Evolutionary conservation across 768 basidiomycete species (phyloP), one percentile per base, ranked within the genome.

Genomic region (Pluteus cervinus): DNA sequence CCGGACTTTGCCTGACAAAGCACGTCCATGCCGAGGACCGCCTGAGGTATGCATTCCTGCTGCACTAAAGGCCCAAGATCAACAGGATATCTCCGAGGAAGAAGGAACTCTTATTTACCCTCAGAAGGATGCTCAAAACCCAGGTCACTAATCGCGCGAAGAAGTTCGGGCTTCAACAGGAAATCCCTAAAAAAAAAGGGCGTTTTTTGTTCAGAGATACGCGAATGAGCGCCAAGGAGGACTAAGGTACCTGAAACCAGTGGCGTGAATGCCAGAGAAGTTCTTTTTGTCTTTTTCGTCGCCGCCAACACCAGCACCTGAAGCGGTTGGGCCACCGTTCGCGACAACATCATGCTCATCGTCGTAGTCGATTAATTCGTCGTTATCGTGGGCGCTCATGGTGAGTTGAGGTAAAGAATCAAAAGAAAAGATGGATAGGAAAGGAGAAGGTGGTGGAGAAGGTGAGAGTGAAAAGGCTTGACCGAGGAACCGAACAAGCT

Each of bases 121-220:
- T 99, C 96, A 35, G 94, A 98, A 38, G 96, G 96, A 66, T 99
- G 96, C 63, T 99, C 96, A 55, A 99, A 99, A 60, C 96, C 96
- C n/a, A 99, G 71, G 55, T 99, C 96, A 63, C 89, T 92, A 60
- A 99, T 99, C 34, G 96, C 93, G 42, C 96, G 85, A 52, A 98
- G 75, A 44, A 99, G 63, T 59, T 98, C 96, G 25, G 96, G 90
- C 68, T 98, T 99, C 62, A 98, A 69, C 59, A 99, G 69, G 72
- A 99, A 99, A 61, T 99, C 96, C 61, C 92, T 96, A 53, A 15
- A 38, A 46, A 33, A 50, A 51, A 52, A 44, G 36, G 29, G 29
- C 43, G 35, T 18, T 16, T 44, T 48, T 29, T 47, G 46, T 18
- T 28, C 23, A 44, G 34, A 24, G 32, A 34, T 18, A 21, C n/a